These are phyloP conservation scores for Aristolochia contorta DNA, from an alignment of 164 flowering plant genomes.

Conservation along the genomic window DNA sequence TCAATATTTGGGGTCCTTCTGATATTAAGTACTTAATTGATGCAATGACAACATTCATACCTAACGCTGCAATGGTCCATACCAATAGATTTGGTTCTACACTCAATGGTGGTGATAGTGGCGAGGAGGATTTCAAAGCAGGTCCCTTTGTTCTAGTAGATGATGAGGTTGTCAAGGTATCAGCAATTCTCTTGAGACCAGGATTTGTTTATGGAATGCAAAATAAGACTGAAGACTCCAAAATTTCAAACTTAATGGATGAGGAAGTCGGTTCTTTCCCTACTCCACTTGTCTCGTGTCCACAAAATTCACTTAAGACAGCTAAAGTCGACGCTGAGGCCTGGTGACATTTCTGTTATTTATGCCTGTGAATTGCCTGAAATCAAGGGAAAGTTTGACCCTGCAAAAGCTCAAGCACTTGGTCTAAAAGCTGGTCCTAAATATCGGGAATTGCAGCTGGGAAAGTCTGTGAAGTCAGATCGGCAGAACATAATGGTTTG, in stretches of 20 bases:
- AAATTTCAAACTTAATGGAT: neutral
- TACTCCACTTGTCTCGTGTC: too few relatives aligned
- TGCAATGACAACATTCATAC: conserved; percentile 86
- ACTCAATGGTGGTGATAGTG: conserved; percentile 19
- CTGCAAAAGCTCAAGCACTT: conserved; percentile 67
- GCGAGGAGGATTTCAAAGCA: conserved; percentile 8
- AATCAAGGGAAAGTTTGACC: conserved; percentile 84
- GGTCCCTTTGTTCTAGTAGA: conserved; percentile 60
- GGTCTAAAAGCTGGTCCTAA: conserved; percentile 88
- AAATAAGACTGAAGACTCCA: conserved; percentile 3
- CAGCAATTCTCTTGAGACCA: conserved; percentile 69
- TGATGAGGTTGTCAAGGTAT: conserved; percentile 80
- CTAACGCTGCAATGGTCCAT: conserved; percentile 90
- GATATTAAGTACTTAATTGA: conserved; percentile 75
- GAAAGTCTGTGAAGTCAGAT: conserved; percentile 83
- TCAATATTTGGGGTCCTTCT: conserved; percentile 92
- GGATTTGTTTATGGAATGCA: conserved; percentile 8
- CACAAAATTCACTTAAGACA: conserved; percentile 7
- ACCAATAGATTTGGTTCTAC: conserved; percentile 70
- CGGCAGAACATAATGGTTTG: conserved; percentile 55
- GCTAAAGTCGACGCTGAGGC: conserved; percentile 23
- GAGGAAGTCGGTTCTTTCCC: too few relatives aligned
- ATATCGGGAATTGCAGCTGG: conserved; percentile 71
- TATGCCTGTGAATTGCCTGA: conserved; percentile 91
- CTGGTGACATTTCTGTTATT: conserved; percentile 79